These are phyloP conservation scores for Spatholobus suberectus DNA, from an alignment of 306 rosid species.

Conservation along the genomic window DNA sequence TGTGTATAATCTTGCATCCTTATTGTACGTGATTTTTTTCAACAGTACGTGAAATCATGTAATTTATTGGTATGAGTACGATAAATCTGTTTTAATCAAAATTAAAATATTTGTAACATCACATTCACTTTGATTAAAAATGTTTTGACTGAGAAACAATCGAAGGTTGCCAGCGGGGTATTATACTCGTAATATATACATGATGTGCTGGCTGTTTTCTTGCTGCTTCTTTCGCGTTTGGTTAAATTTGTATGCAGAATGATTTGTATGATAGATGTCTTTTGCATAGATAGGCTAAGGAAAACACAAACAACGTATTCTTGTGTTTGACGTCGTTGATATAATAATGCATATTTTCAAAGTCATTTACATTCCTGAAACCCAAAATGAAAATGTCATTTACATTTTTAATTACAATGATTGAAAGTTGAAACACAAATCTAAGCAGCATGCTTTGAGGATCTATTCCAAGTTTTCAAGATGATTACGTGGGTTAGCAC, in stretches of 20 bases:
- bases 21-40: no score
- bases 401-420: conserved; percentile 14
- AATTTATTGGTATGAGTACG: no score
- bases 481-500: conserved; percentile 17
- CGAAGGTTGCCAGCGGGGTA: neutral
- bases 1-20: no score
- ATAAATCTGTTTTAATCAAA: no score
- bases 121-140: conserved; percentile 2
- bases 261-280: no score
- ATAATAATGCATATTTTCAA: neutral
- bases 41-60: no score
- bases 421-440: conserved; percentile 14
- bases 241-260: neutral
- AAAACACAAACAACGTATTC: neutral
- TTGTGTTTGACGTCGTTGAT: neutral
- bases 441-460: conserved; percentile 11
- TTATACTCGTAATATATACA: neutral
- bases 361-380: neutral
- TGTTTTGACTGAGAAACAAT: neutral
- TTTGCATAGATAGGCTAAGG: neutral
- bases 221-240: neutral
- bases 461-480: neutral
- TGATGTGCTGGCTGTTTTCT: neutral
- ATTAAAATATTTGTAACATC: neutral
- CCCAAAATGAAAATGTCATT: neutral